phyloP scores from a whole-genome alignment of 179 eudicot genomes.

The Silene coronaria region DNA sequence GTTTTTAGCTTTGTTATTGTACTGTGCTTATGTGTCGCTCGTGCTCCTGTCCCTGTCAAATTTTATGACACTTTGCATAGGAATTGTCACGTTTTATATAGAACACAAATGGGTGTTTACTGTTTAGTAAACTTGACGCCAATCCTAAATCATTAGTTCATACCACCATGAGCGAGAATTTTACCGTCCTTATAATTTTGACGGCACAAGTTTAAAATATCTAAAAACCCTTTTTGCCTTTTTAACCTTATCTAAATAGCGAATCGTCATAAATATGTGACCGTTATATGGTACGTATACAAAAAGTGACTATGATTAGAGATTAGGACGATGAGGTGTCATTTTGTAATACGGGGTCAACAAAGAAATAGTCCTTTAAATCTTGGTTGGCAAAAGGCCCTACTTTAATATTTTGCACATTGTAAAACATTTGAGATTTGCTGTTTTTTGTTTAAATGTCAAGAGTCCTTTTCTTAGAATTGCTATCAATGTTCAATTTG shows the following conservation, averaged over 20 bases:
- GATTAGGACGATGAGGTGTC: background rate
- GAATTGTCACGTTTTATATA: conserved; percentile 3
- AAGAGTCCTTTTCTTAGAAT: too few species aligned
- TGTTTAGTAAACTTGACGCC: background rate
- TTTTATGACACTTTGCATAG: conserved; percentile 4
- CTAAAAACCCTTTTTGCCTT: too few species aligned
- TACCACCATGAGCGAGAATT: too few species aligned
- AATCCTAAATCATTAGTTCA: too few species aligned
- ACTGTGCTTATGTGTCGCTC: background rate
- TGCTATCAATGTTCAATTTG: too few species aligned
- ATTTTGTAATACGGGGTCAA: background rate
- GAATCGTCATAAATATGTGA: too few species aligned
- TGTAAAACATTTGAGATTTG: too few species aligned
- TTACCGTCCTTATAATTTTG: too few species aligned
- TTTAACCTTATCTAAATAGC: too few species aligned
- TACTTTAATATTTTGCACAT: background rate
- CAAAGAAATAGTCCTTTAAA: background rate
- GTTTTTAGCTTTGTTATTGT: background rate
- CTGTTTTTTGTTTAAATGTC: too few species aligned
- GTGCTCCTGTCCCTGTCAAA: background rate
- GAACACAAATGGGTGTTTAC: background rate
- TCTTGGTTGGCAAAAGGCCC: background rate
- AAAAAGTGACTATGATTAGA: background rate
- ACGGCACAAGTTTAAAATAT: too few species aligned
- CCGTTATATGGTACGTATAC: too few species aligned